These are phyloP conservation scores for Chaetomium olivaceum DNA, from an alignment of 2,329 filamentous ascomycete genomes.

Conservation along the genomic window DNA sequence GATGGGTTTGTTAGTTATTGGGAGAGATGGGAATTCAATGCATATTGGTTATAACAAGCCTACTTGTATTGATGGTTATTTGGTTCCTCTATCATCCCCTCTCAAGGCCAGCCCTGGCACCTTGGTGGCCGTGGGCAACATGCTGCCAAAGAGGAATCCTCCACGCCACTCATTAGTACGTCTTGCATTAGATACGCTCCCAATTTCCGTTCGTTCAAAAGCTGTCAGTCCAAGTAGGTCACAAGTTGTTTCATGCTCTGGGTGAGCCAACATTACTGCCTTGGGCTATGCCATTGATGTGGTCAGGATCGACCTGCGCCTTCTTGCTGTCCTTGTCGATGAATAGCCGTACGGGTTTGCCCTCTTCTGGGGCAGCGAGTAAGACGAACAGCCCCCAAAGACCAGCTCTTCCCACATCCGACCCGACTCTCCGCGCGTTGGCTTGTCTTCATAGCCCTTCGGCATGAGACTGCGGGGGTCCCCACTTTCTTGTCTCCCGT, in stretches of 20 bases:
- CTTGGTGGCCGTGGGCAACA: no score
- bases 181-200: no score
- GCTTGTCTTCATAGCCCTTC: neutral
- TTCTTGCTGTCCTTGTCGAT: neutral
- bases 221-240: neutral
- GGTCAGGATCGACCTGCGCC: neutral
- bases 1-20: neutral
- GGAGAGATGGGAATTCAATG: neutral
- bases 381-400: neutral
- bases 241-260: neutral
- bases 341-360: neutral
- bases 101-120: no score
- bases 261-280: neutral
- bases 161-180: no score
- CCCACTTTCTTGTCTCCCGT: neutral
- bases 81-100: no score
- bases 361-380: neutral
- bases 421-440: neutral
- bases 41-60: neutral
- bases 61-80: neutral
- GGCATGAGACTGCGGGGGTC: neutral
- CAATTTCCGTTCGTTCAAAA: neutral
- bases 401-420: neutral
- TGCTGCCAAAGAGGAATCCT: no score
- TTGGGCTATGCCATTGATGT: neutral